A percentile compares a stretch with the other conserved stretches of the same genome.
Conservation (phyloP, 2,329 filamentous ascomycete species). For the Dactylellina haptotyla region DNA sequence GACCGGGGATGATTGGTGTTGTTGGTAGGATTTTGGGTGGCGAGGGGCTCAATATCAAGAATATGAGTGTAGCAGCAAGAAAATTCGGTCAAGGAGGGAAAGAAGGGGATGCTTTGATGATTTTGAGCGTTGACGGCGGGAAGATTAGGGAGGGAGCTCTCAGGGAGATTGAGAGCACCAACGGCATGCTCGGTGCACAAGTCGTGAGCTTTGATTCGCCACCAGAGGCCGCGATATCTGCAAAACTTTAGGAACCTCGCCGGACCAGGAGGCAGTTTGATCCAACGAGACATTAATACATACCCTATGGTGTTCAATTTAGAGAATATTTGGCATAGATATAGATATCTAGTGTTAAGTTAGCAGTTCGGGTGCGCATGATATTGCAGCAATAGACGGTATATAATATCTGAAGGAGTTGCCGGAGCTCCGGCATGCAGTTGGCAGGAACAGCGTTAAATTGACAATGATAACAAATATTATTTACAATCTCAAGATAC, state of each 20-base stretch:
- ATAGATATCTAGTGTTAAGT: not conserved
- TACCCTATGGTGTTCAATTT: not conserved
- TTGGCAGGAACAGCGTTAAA: no score
- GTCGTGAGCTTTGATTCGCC: constrained; percentile 27
- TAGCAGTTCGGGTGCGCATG: no score
- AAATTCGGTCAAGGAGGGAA: constrained; percentile 58
- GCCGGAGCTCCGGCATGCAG: no score
- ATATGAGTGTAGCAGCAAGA: constrained; percentile 74
- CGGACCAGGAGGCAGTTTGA: no score
- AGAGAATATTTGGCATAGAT: not conserved
- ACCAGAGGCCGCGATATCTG: constrained; percentile 16
- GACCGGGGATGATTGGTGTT: constrained; percentile 82
- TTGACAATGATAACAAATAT: not conserved
- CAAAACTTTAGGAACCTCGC: constrained; percentile 14
- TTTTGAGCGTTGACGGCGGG: constrained; percentile 75
- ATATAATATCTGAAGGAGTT: no score
- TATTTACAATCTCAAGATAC: no score
- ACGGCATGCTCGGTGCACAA: constrained; percentile 47
- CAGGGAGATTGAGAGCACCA: constrained; percentile 62
- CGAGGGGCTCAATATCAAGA: constrained; percentile 79
- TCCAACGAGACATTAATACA: no score
- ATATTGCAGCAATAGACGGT: no score
- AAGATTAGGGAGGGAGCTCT: constrained; percentile 66
- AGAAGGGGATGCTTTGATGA: constrained; percentile 80
- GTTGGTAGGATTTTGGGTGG: constrained; percentile 77